Evolutionary conservation across 306 rosid genomes (phyloP), one percentile per base, ranked within the genome.

Genomic region (Acacia crassicarpa): DNA sequence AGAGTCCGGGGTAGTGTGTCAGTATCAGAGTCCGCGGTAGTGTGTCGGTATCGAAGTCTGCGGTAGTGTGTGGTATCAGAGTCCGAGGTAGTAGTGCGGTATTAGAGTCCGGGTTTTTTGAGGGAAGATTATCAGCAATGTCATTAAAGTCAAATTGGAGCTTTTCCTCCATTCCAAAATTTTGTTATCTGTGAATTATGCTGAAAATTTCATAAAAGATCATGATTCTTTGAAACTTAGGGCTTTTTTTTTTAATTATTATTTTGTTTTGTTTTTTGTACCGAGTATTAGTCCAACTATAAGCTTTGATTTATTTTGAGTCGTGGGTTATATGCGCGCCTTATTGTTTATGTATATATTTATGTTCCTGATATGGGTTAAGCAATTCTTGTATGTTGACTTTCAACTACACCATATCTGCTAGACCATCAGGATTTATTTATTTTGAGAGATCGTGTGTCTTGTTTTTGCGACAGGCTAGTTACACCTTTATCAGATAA

Each of bases 71-170:
- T n/a, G n/a, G n/a, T n/a, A n/a, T n/a, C n/a, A n/a, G n/a, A n/a
- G n/a, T n/a, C n/a, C n/a, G n/a, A n/a, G n/a, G n/a, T n/a, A n/a
- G n/a, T n/a, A n/a, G n/a, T n/a, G n/a, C n/a, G n/a, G n/a, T n/a
- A n/a, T n/a, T n/a, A n/a, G n/a, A n/a, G n/a, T n/a, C n/a, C n/a
- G n/a, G 59, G 38, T 22, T 82, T 13, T 56, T 30, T 56, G 8
- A 33, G 16, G 38, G 35, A 45, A 27, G 40, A 33, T 32, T 54
- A 20, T 77, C 76, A 49, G 4, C 35, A 0, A 8, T 74, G 27
- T 72, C 77, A 71, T 56, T n/a, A 56, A 74, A 14, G 44, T 69
- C 45, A 63, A 71, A 45, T 78, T 75, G 30, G 41, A 81, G 38
- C 0, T 70, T 78, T 63, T 30, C 53, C 12, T 20, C 49, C 76